Evolutionary conservation across 371 early-diverging fungal species (phyloP), one percentile per base, ranked within the genome.

Genomic region (Mortierella sp.): DNA sequence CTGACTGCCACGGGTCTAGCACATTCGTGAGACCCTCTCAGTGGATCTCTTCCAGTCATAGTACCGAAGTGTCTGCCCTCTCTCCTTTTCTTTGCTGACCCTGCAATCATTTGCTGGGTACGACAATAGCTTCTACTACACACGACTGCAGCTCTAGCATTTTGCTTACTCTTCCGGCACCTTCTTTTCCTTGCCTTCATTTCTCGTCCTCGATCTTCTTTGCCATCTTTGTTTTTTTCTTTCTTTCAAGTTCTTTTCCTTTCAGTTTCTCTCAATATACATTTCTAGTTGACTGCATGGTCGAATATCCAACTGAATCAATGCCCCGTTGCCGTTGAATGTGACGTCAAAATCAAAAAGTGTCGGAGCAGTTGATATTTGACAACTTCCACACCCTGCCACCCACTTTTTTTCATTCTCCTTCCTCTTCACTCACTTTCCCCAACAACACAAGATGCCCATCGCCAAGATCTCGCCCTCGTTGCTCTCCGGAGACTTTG

Each of bases 401-500:
- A 46, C 48, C 48, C 48, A 46, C 7, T 48, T 48, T 48, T 46
- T 46, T 11, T 12, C 3, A 35, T 35, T 58, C 16, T 48, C 8
- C 16, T 11, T 48, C 16, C 32, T 14, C 60, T 14, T 14, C 32
- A 58, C 60, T 1, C 27, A 41, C 41, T 7, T 58, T 68, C 49
- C 29, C 49, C 41, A 51, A 21, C 48, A 6, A 5, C 12, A n/a
- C 18, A 89, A 68, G 46, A 94, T 94, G 94, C 94, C 94, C 60
- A 83, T 84, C 44, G 94, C 96, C 77, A 96, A 94, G 82, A 96
- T 96, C 83, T 93, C 97, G 21, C 99, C 99, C 49, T 98, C 98
- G 2, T 91, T 99, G 91, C 95, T 99, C 38, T 96, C 98, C 11
- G 91, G 95, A 80, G 99, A 99, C 90, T 99, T 98, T 90, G 96